Conservation (phyloP, 2,329 filamentous ascomycete species). For the Dactylella cylindrospora region DNA sequence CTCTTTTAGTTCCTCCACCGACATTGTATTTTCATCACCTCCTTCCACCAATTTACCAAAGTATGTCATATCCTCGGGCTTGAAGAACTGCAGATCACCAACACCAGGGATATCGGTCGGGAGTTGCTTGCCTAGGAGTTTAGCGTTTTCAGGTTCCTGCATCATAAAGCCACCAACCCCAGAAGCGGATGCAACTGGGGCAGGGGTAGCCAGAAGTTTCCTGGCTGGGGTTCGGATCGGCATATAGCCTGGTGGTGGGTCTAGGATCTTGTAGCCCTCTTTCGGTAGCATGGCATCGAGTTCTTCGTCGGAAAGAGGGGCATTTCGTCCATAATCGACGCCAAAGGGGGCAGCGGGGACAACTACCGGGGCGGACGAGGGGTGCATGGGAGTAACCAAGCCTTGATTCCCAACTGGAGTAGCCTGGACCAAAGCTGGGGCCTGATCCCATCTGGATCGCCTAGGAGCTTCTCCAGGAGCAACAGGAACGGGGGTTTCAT, state of each 20-base stretch:
- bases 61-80: constrained; percentile 97
- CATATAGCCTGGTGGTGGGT: constrained; percentile 87
- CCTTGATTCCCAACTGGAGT: constrained; percentile 73
- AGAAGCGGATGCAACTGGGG: constrained; percentile 63
- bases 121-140: constrained; percentile 82
- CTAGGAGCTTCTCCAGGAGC: constrained; percentile 62
- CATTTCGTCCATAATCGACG: constrained; percentile 79
- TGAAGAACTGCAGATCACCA: constrained; percentile 95
- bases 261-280: constrained; percentile 88
- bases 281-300: constrained; percentile 86
- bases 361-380: constrained; percentile 61
- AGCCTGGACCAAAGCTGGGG: constrained; percentile 66
- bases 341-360: constrained; percentile 67
- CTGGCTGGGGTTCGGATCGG: constrained; percentile 75
- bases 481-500: constrained; percentile 70
- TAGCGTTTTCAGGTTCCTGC: constrained; percentile 85
- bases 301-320: constrained; percentile 86
- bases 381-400: constrained; percentile 76
- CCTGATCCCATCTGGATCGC: constrained; percentile 89
- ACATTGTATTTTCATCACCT: constrained; percentile 85
- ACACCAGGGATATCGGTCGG: constrained; percentile 95
- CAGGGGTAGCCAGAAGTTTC: constrained; percentile 71
- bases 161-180: constrained; percentile 85
- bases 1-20: constrained; percentile 94
- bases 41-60: constrained; percentile 97